Percentiles rank a stretch among this genome's conserved stretches.
Conservation (phyloP, 805 yeast species). For the Soucietia sequanensis region DNA sequence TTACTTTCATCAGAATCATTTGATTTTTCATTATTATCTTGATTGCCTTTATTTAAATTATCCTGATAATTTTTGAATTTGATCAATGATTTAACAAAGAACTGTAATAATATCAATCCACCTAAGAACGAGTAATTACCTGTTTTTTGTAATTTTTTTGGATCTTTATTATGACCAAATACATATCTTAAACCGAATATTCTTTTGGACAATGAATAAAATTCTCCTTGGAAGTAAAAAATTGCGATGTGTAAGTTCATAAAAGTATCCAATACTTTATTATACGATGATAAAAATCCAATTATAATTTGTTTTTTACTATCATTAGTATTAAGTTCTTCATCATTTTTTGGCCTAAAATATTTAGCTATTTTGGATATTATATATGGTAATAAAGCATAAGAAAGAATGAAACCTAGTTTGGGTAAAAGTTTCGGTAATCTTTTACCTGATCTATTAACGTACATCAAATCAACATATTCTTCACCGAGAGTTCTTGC, state of each 20-base stretch:
- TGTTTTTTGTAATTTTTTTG: constrained; percentile 34
- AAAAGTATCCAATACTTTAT: constrained; percentile 49
- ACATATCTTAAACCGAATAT: constrained; percentile 79
- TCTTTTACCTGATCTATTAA: constrained; percentile 48
- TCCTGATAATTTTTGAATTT: constrained; percentile 26
- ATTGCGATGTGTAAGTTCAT: constrained; percentile 73
- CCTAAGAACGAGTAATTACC: constrained; percentile 81
- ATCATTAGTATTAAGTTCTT: constrained; percentile 5
- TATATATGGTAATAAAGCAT: constrained; percentile 62
- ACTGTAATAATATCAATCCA: constrained; percentile 53
- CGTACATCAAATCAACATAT: constrained; percentile 78
- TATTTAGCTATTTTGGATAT: constrained; percentile 30
- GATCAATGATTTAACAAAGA: constrained; percentile 42
- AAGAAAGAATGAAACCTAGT: constrained; percentile 57
- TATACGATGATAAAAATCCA: constrained; percentile 35
- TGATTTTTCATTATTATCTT: constrained; percentile 4
- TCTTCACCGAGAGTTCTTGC: constrained; percentile 91
- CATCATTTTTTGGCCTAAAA: constrained; percentile 15
- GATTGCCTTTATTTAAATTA: constrained; percentile 11
- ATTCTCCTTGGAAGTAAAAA: constrained; percentile 81
- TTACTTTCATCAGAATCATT: constrained; percentile 4
- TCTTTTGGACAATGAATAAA: constrained; percentile 75
- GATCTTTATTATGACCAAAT: constrained; percentile 58
- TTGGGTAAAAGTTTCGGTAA: constrained; percentile 49
- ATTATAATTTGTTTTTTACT: constrained; percentile 12